phyloP scores from a whole-genome alignment of 495 filamentous ascomycete species.

The Immersiella caudata region DNA sequence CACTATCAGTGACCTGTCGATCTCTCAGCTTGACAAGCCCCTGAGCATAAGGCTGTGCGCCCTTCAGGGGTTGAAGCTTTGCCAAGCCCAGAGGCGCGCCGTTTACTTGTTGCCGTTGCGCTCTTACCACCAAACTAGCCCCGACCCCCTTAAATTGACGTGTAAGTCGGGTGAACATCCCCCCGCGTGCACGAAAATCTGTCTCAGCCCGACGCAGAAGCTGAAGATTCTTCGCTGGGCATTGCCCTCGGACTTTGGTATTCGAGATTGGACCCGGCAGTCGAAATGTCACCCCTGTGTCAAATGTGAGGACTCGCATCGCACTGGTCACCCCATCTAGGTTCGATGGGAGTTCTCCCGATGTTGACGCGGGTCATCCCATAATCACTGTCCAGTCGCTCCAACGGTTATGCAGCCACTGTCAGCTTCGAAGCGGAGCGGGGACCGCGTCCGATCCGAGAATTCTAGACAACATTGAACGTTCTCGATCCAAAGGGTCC shows the following conservation, averaged over 20 bases:
- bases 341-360: background rate
- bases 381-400: background rate
- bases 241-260: background rate
- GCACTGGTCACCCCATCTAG: background rate
- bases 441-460: background rate
- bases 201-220: background rate
- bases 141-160: constrained; percentile 2
- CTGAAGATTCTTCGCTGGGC: background rate
- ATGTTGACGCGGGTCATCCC: background rate
- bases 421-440: background rate
- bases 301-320: background rate
- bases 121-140: background rate
- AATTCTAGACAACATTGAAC: background rate
- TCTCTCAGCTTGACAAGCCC: constrained; percentile 12
- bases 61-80: background rate
- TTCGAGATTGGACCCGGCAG: constrained; percentile 1
- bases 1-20: background rate
- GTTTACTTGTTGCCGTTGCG: constrained; percentile 9
- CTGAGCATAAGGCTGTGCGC: background rate
- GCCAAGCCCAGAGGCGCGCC: constrained; percentile 7
- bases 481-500: no score
- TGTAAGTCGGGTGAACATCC: constrained; percentile 1
- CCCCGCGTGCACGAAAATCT: background rate
- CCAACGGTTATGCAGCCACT: background rate
- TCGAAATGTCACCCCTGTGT: background rate